These are phyloP conservation scores for Ogataea glucozyma DNA, from an alignment of 805 yeast species.

Conservation along the genomic window DNA sequence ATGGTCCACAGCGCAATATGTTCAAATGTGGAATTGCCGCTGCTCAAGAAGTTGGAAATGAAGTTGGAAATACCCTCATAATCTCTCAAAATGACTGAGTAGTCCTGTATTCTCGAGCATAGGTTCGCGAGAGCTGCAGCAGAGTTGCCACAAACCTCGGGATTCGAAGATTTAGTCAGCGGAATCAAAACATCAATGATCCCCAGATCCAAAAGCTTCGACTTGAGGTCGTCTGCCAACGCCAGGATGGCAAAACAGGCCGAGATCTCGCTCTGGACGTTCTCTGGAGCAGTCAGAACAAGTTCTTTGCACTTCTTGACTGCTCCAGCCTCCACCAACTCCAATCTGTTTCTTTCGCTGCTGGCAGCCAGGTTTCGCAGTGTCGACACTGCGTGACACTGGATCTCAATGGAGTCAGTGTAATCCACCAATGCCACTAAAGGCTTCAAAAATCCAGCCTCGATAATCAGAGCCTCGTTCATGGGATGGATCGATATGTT, in stretches of 20 bases:
- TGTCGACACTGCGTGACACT: conserved; percentile 97
- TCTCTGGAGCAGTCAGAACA: conserved; percentile 81
- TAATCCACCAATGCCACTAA: conserved; percentile 81
- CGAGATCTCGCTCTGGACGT: conserved; percentile 93
- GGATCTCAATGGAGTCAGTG: conserved; percentile 90
- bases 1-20: conserved; percentile 98
- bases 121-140: conserved; percentile 98
- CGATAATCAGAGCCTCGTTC: conserved; percentile 93
- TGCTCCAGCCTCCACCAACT: conserved; percentile 92
- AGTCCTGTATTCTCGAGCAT: conserved; percentile 86
- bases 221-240: conserved; percentile 90
- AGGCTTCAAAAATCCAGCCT: conserved; percentile 94
- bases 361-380: conserved; percentile 95
- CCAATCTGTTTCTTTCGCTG: conserved; percentile 87
- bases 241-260: conserved; percentile 98
- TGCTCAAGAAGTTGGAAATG: conserved; percentile 72
- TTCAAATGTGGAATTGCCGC: conserved; percentile 91
- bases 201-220: conserved; percentile 77
- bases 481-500: conserved; percentile 95
- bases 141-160: conserved; percentile 96
- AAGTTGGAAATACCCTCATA: conserved; percentile 94
- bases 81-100: conserved; percentile 70
- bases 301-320: conserved; percentile 89
- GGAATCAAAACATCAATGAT: conserved; percentile 89
- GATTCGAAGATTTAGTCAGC: conserved; percentile 79